Conservation (phyloP, 2,329 filamentous ascomycete species). For the Monilinia aucupariae region DNA sequence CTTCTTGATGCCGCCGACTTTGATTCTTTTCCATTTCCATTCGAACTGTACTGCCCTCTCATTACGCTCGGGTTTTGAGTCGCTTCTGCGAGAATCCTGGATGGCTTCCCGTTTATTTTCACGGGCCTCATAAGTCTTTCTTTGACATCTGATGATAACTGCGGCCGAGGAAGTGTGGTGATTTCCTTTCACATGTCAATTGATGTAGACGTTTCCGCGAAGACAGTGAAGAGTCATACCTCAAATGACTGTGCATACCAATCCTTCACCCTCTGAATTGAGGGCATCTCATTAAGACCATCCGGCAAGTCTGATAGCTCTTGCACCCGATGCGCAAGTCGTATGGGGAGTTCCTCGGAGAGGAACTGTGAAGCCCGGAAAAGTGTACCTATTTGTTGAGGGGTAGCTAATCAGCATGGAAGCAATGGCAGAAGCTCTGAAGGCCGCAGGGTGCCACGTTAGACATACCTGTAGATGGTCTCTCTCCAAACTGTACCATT, state of each 20-base stretch:
- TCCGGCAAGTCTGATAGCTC: constrained; percentile 89
- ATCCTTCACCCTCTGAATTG: constrained; percentile 87
- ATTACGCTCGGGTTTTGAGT: constrained; percentile 87
- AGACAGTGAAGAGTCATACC: constrained; percentile 48
- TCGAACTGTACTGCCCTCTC: constrained; percentile 70
- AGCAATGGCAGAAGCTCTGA: not conserved
- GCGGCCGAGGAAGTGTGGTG: constrained; percentile 74
- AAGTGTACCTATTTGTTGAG: constrained; percentile 63
- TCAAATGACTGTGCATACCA: constrained; percentile 99
- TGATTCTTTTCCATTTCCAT: constrained; percentile 43
- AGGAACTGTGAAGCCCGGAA: constrained; percentile 98
- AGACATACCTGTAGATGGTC: constrained; percentile 73
- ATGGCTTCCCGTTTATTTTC: constrained; percentile 48
- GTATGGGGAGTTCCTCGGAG: constrained; percentile 94
- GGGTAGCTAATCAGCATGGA: not conserved
- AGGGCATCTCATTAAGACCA: constrained; percentile 96
- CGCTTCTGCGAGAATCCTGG: constrained; percentile 69
- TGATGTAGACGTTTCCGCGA: constrained; percentile 5
- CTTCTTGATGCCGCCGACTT: constrained; percentile 55
- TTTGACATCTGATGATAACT: constrained; percentile 68
- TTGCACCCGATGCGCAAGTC: constrained; percentile 90
- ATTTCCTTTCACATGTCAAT: constrained; percentile 64
- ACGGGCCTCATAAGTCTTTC: constrained; percentile 69
- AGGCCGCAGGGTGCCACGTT: not conserved
- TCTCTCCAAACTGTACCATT: constrained; percentile 98